Base-by-base conservation (phyloP, 2,329 filamentous ascomycete genomes). In the Fusarium pininemorale region DNA sequence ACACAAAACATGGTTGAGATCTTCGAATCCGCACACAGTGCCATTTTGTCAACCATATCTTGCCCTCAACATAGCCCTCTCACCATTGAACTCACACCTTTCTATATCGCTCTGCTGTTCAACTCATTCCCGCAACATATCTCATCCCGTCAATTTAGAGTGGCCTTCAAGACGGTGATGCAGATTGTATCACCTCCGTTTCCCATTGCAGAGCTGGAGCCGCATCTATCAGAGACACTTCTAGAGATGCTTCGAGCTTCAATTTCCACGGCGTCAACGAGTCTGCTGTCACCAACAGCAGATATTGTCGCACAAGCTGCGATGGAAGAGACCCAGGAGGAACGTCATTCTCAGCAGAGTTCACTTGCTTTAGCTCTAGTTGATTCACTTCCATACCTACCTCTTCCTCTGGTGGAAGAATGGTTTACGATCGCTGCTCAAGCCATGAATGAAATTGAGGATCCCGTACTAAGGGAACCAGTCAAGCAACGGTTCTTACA, bases 1-100 rank as follows among this genome's bases (percentile, higher is more conserved):
- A 84, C 87, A 7, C 82, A 84, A 9, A 84, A 84, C 3, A 86
- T 87, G 76, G 80, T 87, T 26, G 85, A 88, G 61, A 83, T 97
- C n/a, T 97, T 97, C 77, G 95, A 98, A 82, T 91, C 95, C 2
- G 94, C 95, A 0, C 95, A 98, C 83, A 93, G 92, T 73, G 90
- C 95, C 47, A 89, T 94, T 74, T 89, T 98, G 11, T 91, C 95
- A 4, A 91, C 94, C 8, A 90, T 98, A 51, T 93, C 93, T 0
- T 92, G 93, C 58, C 94, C 95, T 2, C 91, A 93, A 72, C 95
- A 95, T 76, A 90, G 92, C 24, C 83, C 89, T 22, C 84, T 97
- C 28, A 91, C 94, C 22, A 88, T 91, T 14, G 88, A 89, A 72
- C 89, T 96, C 61, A 87, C 95, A 4, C 94, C 94, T 1, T 94